Evolutionary conservation across 2,329 filamentous ascomycete genomes (phyloP).

Genomic region (Bipolaris zeicola): DNA sequence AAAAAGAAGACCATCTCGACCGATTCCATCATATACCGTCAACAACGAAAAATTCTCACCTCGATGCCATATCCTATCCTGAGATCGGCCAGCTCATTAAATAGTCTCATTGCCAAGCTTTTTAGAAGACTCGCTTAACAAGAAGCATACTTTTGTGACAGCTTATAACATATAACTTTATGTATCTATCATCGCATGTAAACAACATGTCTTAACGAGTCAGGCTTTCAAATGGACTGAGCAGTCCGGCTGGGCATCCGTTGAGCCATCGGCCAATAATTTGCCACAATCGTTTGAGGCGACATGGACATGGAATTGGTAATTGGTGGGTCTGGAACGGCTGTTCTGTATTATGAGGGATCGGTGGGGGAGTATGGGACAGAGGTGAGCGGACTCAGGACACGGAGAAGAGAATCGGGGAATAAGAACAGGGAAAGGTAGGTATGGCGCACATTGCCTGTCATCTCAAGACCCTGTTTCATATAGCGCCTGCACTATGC

Average conservation of each 20-base stretch:
- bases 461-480: not conserved
- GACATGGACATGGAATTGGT: not conserved
- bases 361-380: not conserved
- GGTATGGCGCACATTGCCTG: not conserved
- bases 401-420: not conserved
- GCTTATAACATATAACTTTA: not conserved
- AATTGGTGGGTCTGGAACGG: no score
- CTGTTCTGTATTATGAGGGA: not conserved
- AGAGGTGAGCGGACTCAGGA: not conserved
- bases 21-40: not conserved
- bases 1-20: not conserved
- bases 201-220: not conserved
- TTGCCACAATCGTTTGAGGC: not conserved
- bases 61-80: not conserved
- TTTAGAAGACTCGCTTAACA: no score
- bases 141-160: no score
- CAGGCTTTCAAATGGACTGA: not conserved
- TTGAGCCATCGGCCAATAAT: not conserved
- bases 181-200: not conserved
- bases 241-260: not conserved
- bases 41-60: not conserved
- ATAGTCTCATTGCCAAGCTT: no score
- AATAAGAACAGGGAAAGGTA: not conserved
- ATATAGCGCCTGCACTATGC: not conserved
- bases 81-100: no score